Evolutionary conservation across 805 yeast genomes (phyloP), one percentile per base, ranked within the genome.

Genomic region (Hyphopichia homilentoma): DNA sequence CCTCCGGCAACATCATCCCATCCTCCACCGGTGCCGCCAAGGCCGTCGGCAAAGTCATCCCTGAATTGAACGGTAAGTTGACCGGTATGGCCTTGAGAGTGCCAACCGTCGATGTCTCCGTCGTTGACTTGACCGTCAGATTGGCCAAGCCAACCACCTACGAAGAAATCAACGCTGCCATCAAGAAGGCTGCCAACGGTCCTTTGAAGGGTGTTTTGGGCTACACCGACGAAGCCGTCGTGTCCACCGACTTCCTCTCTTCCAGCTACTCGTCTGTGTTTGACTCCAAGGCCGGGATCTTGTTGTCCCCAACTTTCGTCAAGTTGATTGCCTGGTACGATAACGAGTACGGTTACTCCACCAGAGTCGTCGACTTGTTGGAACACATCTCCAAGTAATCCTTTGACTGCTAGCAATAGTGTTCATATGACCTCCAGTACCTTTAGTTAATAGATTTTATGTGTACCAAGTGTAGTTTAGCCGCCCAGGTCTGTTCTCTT

Each of bases 11-110:
- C 54, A 57, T 57, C 37, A 57, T 57, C 38, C 62, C 62, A 37
- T 57, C 62, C 11, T 55, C 62, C 38, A 55, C 62, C 36, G 61
- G 62, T 49, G 62, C 62, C 37, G 62, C 62, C 42, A 57, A 57
- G 48, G 62, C 62, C 32, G 62, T 57, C 28, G 61, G 61, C 45
- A 57, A 57, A 48, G 62, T 57, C 34, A 57, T 57, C 36, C 62
- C 62, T 31, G 59, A 54, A 45, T 55, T 57, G 43, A 54, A 55
- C 50, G 62, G 62, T 40, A 57, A 55, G 47, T 53, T 57, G 47
- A 57, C 62, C 36, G 62, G 62, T 52, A 45, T 57, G 56, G 47
- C 61, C 23, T 46, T 57, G 50, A 54, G 62, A 54, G 62, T 57
- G 32, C 62, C 62, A 37, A 57, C 62, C 40, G 50, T 45, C 36